Evolutionary conservation across 139 green algal genomes (phyloP), one percentile per base, ranked within the genome.

Genomic region (Pedinophyceae sp.): DNA sequence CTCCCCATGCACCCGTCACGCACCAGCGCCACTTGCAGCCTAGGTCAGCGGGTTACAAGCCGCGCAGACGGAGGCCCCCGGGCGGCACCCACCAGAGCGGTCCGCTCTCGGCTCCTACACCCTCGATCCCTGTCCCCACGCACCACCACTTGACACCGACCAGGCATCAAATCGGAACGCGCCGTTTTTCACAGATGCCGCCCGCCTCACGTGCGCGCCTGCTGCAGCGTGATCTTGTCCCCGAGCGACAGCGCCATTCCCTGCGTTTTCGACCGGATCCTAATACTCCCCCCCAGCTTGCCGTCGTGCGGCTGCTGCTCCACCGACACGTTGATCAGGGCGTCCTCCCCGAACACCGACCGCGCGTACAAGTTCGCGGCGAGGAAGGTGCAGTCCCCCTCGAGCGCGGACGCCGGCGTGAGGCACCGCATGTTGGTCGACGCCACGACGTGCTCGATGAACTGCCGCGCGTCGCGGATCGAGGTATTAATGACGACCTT

Each of bases 161-260:
- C n/a, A n/a, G n/a, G n/a, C n/a, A n/a, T n/a, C n/a, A n/a, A n/a
- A n/a, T n/a, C n/a, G n/a, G n/a, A n/a, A n/a, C n/a, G n/a, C n/a
- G n/a, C n/a, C n/a, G n/a, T n/a, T n/a, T n/a, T n/a, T n/a, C n/a
- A n/a, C n/a, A n/a, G n/a, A n/a, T n/a, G n/a, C n/a, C n/a, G n/a
- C n/a, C n/a, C n/a, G n/a, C n/a, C n/a, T n/a, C n/a, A n/a, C n/a
- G n/a, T n/a, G n/a, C n/a, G n/a, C n/a, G n/a, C n/a, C 66, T 95
- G 87, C 74, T 94, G 95, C 25, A 97, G 68, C 25, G 94, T 97
- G 57, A 98, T 95, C 75, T 98, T 98, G 71, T 98, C 91, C 0
- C 89, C 89, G 22, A 96, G 71, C 7, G 76, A 88, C 6, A 95
- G 69, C 4, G 88, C 88, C 59, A 96, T 94, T 54, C 88, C 88